A percentile compares a stretch with the other conserved stretches of the same genome.
Evolutionary conservation across 1,284 basidiomycete genomes (phyloP).

Genomic region (Vanrija pseudolonga): DNA sequence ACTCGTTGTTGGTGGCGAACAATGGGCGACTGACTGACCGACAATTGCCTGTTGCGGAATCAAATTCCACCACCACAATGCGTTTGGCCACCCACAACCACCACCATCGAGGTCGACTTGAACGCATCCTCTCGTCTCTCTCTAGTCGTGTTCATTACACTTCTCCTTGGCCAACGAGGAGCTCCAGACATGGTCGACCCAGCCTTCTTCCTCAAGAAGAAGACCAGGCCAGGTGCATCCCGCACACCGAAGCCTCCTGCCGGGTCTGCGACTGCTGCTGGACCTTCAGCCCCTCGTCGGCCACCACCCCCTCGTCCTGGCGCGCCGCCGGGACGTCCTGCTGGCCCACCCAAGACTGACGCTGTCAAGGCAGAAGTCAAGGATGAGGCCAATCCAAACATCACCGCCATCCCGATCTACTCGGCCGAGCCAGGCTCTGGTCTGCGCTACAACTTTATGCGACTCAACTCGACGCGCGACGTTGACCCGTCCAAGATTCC

Average conservation of each 20-base stretch:
- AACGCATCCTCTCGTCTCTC: neutral
- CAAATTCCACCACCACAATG: no score
- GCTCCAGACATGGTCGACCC: no score
- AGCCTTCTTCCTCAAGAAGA: slow-evolving; percentile 37
- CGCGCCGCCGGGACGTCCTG: neutral
- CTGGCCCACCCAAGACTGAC: slow-evolving; percentile 2
- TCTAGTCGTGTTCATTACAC: neutral
- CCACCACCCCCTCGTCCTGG: neutral
- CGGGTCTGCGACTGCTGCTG: neutral
- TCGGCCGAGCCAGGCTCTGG: slow-evolving; percentile 20
- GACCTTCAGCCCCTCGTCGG: neutral
- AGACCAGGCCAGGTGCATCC: slow-evolving; percentile 7
- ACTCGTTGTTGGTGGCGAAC: no score
- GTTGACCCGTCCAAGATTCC: slow-evolving; percentile 33
- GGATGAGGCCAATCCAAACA: slow-evolving; percentile 1
- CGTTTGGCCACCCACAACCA: no score
- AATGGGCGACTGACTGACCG: no score
- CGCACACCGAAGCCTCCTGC: neutral
- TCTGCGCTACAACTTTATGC: slow-evolving; percentile 40
- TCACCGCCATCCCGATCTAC: slow-evolving; percentile 39
- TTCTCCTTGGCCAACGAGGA: slow-evolving; percentile 29
- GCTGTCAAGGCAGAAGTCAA: neutral
- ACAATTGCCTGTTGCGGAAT: no score
- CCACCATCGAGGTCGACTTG: no score
- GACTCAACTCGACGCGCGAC: slow-evolving; percentile 28